Base-by-base conservation (phyloP, 805 yeast species). In the Ogataea dorogensis region DNA sequence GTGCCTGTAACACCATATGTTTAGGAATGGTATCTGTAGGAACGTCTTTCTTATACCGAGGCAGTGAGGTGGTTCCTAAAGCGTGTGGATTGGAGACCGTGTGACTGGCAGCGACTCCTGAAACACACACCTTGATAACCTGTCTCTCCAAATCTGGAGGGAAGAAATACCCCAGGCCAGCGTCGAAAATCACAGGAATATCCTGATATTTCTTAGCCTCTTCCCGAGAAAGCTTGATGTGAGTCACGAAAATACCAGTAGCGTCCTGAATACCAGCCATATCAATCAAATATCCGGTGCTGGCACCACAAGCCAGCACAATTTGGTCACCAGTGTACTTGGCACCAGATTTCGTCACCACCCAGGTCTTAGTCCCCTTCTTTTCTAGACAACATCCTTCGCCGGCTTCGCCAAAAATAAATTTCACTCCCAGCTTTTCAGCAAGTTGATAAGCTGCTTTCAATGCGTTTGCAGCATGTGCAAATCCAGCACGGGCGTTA, bases 161-260 rank as follows among this genome's bases (percentile, higher is more conserved):
- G 54, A 71, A 71, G 43, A 67, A 68, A 42, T 70, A 71, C 1
- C 77, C 76, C 45, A 56, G 44, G 24, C 65, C 70, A 2, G 72
- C 59, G 41, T 68, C 66, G 47, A 71, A 70, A 5, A 71, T 57
- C 13, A 71, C 58, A 8, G 77, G 75, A 12, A 67, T 60, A 27
- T 58, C 48, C 38, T 63, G 61, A 29, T 49, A 62, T 16, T 44
- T 50, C 22, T 51, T 51, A 34, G 52, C 68, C 43, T 70, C 74
- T 19, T 50, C 48, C 2, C 47, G 50, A 3, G 62, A 58, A 12
- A 70, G 42, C 22, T 56, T 47, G 7, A 70, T 59, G 42, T 67
- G 73, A 5, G 66, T 56, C 1, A 65, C 65, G 42, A 63, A 61
- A 12, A 59, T 42, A 2, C 73, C 74, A 0, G 67, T 54, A 1